Base-by-base conservation (phyloP, 129 eudicot species). In the Lactuca saligna region DNA sequence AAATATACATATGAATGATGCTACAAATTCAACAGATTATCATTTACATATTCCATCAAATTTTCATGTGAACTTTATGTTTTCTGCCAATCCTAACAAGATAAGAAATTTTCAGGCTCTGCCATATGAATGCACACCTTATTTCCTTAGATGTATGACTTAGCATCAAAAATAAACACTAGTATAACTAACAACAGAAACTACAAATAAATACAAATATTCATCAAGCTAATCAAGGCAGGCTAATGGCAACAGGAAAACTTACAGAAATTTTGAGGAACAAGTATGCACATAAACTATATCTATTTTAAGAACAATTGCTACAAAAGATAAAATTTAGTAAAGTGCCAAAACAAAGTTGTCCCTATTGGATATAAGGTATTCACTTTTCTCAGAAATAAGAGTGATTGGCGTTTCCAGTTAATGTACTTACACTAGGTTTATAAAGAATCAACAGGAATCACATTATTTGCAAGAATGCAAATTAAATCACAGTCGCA, bases 141-240 rank as follows among this genome's bases (percentile, higher is more conserved):
- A 41, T 41, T 41, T 48, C 57, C 56, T 65, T 65, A 6, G 41
- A 58, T 32, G 6, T 50, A 53, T 53, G 34, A 53, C 33, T 3
- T 5, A 53, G 8, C 59, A 66, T 66, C 72, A 4, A 66, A 12
- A 8, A 42, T 42, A 66, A 51, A 34, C 31, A 50, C 3, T 14
- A 51, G 48, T 67, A 54, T 20, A 29, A 48, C n/a, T 51, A 65
- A 25, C 29, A 49, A 31, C n/a, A 12, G 20, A 2, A 32, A 49
- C 59, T 34, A 32, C 14, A 66, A 48, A 12, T 3, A 4, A 31
- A 31, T 3, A 49, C 49, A 17, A 29, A 32, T 16, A 66, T 50
- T n/a, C 71, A 66, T 66, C 33, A 33, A 50, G 48, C 20, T 29
- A 50, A 46, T 31, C 70, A 65, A 57, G 55, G 70, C 48, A 50